Percentiles rank a stretch among this genome's conserved stretches.
Evolutionary conservation across 2,329 filamentous ascomycete genomes (phyloP).

Genomic region (Epichloe typhina): DNA sequence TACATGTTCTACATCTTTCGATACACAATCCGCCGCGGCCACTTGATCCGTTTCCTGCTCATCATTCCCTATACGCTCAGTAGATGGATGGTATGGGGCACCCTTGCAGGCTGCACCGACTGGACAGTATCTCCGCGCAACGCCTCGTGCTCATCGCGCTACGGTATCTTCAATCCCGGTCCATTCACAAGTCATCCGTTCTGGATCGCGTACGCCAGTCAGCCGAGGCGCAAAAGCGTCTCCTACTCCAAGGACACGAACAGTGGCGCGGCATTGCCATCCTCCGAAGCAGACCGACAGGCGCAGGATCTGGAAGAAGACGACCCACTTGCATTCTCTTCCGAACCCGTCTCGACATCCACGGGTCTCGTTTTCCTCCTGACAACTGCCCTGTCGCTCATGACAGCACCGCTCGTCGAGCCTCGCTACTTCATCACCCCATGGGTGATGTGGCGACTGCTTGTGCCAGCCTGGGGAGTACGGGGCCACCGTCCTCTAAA

Average conservation of each 20-base stretch:
- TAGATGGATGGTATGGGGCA: conserved; percentile 53
- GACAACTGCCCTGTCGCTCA: conserved; percentile 62
- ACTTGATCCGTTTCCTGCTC: conserved; percentile 51
- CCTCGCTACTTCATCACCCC: conserved; percentile 93
- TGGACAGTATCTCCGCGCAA: conserved; percentile 9
- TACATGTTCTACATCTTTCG: conserved; percentile 97
- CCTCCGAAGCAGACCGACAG: conserved; percentile 1
- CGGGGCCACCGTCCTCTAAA: conserved; percentile 8
- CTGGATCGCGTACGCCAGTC: conserved; percentile 3
- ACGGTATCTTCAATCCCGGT: not conserved
- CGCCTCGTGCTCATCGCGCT: not conserved
- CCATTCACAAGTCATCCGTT: conserved; percentile 20
- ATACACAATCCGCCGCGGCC: conserved; percentile 57
- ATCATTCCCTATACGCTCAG: conserved; percentile 58
- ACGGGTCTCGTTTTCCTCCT: conserved; percentile 46
- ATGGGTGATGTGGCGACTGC: conserved; percentile 83
- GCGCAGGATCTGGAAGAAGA: conserved; percentile 10
- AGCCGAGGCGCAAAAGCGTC: conserved; percentile 6
- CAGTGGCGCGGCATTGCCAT: not conserved
- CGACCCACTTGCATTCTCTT: conserved; percentile 15
- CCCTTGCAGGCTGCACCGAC: conserved; percentile 36
- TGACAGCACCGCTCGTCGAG: conserved; percentile 86
- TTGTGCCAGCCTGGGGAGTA: conserved; percentile 45
- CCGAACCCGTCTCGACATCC: conserved; percentile 29
- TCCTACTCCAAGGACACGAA: conserved; percentile 6